phyloP scores from a whole-genome alignment of 192 early-diverging fungal genomes.

The Podila verticillata region DNA sequence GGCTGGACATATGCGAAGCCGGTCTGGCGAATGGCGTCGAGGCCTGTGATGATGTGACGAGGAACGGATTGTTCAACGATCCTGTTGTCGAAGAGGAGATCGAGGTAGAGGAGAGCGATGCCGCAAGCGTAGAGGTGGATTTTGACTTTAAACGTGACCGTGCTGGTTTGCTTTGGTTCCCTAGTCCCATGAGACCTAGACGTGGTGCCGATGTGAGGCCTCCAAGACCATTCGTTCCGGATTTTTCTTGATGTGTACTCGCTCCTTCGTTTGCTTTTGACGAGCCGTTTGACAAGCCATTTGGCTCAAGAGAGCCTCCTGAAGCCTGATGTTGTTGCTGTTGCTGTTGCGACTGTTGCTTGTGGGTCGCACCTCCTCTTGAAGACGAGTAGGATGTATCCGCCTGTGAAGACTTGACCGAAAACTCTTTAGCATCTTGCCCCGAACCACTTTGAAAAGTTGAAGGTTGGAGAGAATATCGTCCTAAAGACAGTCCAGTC shows the following conservation, averaged over 20 bases:
- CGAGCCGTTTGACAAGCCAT: too few relatives aligned
- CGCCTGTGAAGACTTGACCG: not conserved
- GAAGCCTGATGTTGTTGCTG: not conserved
- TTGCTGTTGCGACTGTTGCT: not conserved
- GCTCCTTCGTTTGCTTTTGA: too few relatives aligned
- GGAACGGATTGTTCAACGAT: slow-evolving; percentile 9
- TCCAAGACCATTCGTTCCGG: not conserved
- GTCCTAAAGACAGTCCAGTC: slow-evolving; percentile 23
- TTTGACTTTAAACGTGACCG: not conserved
- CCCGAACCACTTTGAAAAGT: not conserved
- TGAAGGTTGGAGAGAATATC: slow-evolving; percentile 20
- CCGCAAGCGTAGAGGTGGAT: not conserved
- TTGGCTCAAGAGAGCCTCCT: too few relatives aligned
- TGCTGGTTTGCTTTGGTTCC: not conserved
- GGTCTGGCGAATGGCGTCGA: not conserved
- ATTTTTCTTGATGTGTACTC: not conserved
- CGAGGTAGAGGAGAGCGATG: slow-evolving; percentile 3
- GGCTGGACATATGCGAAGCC: not conserved
- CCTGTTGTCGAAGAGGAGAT: not conserved
- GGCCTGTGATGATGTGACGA: slow-evolving; percentile 3
- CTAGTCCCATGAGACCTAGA: not conserved
- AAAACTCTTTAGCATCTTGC: not conserved
- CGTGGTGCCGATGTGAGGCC: not conserved
- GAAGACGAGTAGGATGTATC: too few relatives aligned
- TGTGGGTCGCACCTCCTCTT: not conserved